Evolutionary conservation across 2,329 filamentous ascomycete genomes (phyloP).

Genomic region (Beauveria pseudobassiana): DNA sequence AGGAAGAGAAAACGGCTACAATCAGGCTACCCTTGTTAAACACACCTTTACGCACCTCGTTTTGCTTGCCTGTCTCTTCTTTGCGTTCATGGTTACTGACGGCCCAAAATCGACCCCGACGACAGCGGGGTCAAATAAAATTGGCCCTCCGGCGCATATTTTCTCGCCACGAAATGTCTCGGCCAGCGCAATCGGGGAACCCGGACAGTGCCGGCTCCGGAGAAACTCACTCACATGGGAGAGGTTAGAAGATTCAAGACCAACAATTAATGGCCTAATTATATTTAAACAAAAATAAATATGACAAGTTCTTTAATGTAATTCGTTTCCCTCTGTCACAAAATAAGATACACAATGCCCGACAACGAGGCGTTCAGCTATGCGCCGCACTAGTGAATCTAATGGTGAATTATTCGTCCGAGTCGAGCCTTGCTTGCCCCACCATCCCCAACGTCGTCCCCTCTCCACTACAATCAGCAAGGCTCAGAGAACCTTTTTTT

Average conservation of each 20-base stretch:
- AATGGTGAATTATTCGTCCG: too few relatives aligned
- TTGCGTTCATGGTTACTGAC: too few relatives aligned
- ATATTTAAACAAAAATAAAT: too few relatives aligned
- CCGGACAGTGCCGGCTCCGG: neutral
- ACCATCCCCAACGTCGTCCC: neutral
- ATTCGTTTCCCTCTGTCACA: neutral
- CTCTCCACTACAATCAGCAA: neutral
- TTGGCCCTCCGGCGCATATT: neutral
- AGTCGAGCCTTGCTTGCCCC: neutral
- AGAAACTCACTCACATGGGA: too few relatives aligned
- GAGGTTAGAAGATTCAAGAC: too few relatives aligned
- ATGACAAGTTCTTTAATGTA: too few relatives aligned
- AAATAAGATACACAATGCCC: neutral
- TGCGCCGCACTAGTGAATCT: neutral
- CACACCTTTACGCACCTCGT: too few relatives aligned
- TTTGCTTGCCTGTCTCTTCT: too few relatives aligned
- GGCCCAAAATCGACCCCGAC: neutral
- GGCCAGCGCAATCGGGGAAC: neutral
- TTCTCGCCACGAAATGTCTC: neutral
- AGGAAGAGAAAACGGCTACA: too few relatives aligned
- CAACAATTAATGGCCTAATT: too few relatives aligned
- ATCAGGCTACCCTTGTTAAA: too few relatives aligned
- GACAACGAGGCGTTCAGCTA: slow-evolving; percentile 1
- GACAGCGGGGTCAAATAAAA: neutral
- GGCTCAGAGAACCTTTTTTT: neutral